Evolutionary conservation across 2,329 filamentous ascomycete genomes (phyloP), one percentile per base, ranked within the genome.

Genomic region (Coniochaeta sp.): DNA sequence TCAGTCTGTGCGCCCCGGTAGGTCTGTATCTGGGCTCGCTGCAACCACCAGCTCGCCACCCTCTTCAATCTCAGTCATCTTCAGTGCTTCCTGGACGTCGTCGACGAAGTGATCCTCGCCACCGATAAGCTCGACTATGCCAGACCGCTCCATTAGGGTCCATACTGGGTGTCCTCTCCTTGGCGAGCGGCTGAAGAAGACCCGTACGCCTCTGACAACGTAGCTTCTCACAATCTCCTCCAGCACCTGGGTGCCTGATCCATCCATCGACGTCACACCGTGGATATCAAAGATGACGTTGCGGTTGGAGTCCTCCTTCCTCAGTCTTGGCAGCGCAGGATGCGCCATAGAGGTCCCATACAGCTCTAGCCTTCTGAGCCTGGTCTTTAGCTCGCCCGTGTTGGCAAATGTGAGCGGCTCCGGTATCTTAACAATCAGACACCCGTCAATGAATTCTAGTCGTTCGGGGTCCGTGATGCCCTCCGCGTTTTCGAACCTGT

Each of bases 221-320:
- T 98, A 98, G 33, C 79, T 82, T 56, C 86, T 79, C 17, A 99
- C 91, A 66, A 98, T 98, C 74, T 98, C 95, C 55, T 85, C 83
- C 2, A 99, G 79, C 0, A 98, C 93, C 74, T 98, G 95, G 0
- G 91, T 89, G 1, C 93, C 95, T 0, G 92, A 96, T 6, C 92
- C 95, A 71, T 99, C 95, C 67, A 99, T 87, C 31, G 89, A 89
- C 0, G 93, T 96, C 3, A 99, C 95, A n/a, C 95, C 95, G 67
- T 98, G 93, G 8, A 98, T 92, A 71, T 99, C 95, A 69, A 99
- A 98, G 63, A 99, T 92, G 72, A 99, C 81, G 70, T 96, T 97
- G 66, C 87, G 85, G 71, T 97, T 97, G 68, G 90, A 87, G 62
- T 93, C 89, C n/a, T 86, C 83, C 28, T 82, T 79, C 5, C 93